Evolutionary conservation across 257 asterid species (phyloP), one percentile per base, ranked within the genome.

Genomic region (Solanum ossicruentum): DNA sequence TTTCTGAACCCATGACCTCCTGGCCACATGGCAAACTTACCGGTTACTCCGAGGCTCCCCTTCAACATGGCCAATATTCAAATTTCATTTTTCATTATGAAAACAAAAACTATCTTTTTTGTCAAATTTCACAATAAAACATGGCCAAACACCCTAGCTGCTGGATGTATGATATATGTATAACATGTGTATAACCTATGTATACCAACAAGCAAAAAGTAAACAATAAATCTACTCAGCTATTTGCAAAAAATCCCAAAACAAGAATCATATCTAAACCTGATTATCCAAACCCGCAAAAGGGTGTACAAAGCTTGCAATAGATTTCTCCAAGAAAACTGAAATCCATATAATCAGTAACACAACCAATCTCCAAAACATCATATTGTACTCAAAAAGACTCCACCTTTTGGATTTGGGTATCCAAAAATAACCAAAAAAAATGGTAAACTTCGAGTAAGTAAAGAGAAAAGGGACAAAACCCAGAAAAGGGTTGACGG

Each of bases 401-500:
- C 56, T 8, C 72, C 26, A 56, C 28, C 56, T 56, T 28, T 18
- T 45, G 32, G 28, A 39, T 67, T 55, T 52, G 67, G 81, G 52
- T 43, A 60, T n/a, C 9, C 11, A 12, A n/a, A 52, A 71, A 83
- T 17, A 73, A 79, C 79, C 39, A 41, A 60, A 17, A 17, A 60
- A 43, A 54, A 36, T 66, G 41, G 56, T 85, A 75, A 65, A 52
- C 18, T 84, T 23, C 3, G 13, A 67, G 80, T 3, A 73, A 5
- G 36, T 23, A 83, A 73, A 85, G 32, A 73, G 43, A 47, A 63
- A 45, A 4, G 52, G n/a, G 80, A 65, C 5, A 71, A 51, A 57
- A 28, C 70, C 45, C 39, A 60, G 57, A 78, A 51, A 84, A 87
- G 84, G 17, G 83, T 61, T 83, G 92, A 87, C 92, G 91, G 92